Evolutionary conservation across 2,329 filamentous ascomycete genomes (phyloP), one percentile per base, ranked within the genome.

Genomic region (Emergomyces pasteurianus): DNA sequence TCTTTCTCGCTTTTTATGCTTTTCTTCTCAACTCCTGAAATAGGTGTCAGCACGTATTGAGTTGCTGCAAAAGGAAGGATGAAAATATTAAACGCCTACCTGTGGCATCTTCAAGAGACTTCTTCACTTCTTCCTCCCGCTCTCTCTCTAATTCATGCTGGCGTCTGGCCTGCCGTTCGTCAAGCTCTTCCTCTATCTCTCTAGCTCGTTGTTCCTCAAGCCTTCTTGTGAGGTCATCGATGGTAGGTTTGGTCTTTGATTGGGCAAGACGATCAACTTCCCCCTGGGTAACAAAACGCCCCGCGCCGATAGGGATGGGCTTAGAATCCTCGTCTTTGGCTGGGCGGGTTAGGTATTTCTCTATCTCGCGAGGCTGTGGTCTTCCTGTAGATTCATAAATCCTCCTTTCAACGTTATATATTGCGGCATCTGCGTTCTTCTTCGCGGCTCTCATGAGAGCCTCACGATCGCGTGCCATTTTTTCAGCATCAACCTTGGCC

Each of bases 161-260:
- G 40, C 46, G 40, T 26, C 18, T 18, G 26, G 34, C 23, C 26
- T 57, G 40, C 55, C 40, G 83, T 63, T 83, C 77, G 58, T 88
- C 85, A 21, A 83, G 70, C 54, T 81, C 79, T 18, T 82, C 71
- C 63, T 83, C 81, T 57, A 83, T 80, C 64, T 86, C 79, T 62
- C 84, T 80, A 59, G 85, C 86, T 47, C 83, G 79, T 70, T 89
- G 85, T 65, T 79, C 80, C 68, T 89, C 86, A 0, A 87, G 87
- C 70, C 85, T 88, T 60, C 88, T 84, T 62, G 86, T 86, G 63
- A 95, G 90, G 65, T 92, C 88, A 65, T 94, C 86, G 9, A 95
- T 72, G 0, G 91, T 83, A 2, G 90, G 90, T 70, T 90, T 87
- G 14, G 95, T 81, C 67, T 84, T 84, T 58, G 80, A 83, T 9